Evolutionary conservation across 768 basidiomycete genomes (phyloP).

Genomic region (Serendipita sp.): DNA sequence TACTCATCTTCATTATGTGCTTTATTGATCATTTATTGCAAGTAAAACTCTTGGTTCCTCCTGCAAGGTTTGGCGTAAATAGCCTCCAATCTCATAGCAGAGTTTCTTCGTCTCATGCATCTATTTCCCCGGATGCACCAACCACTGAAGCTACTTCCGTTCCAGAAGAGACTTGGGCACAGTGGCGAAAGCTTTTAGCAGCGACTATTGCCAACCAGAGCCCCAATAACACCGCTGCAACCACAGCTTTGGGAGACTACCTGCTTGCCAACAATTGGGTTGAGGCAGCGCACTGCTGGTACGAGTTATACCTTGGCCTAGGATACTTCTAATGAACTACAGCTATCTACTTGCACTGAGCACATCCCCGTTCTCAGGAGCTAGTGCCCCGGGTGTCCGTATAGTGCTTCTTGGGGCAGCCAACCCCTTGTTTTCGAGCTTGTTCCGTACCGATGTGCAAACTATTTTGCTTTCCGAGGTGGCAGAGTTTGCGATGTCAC

Average conservation of each 20-base stretch:
- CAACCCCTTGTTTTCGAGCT: slow-evolving; percentile 33
- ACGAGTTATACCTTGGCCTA: slow-evolving; percentile 16
- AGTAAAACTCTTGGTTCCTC: background rate
- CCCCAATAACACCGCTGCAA: slow-evolving; percentile 50
- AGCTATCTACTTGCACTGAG: slow-evolving; percentile 82
- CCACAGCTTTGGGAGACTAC: slow-evolving; percentile 75
- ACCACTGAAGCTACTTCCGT: slow-evolving; percentile 21
- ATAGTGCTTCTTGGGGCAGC: slow-evolving; percentile 59
- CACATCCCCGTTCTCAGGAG: slow-evolving; percentile 54
- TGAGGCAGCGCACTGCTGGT: slow-evolving; percentile 91
- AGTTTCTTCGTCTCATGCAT: background rate
- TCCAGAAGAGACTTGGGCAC: slow-evolving; percentile 12
- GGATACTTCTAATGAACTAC: slow-evolving; percentile 5
- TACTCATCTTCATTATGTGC: background rate
- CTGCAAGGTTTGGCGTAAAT: slow-evolving; percentile 51
- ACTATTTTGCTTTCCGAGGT: slow-evolving; percentile 77
- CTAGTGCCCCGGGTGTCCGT: slow-evolving; percentile 50
- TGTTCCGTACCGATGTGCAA: slow-evolving; percentile 51
- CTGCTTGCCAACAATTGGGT: slow-evolving; percentile 53
- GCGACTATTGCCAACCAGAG: slow-evolving; percentile 34
- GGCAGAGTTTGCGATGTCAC: slow-evolving; percentile 73
- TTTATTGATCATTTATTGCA: slow-evolving; percentile 6
- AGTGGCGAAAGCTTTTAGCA: slow-evolving; percentile 2
- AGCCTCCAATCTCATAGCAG: slow-evolving; percentile 37
- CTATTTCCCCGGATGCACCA: background rate